Evolutionary conservation across 2,329 filamentous ascomycete genomes (phyloP), one percentile per base, ranked within the genome.

Genomic region (Fusarium sacchari): DNA sequence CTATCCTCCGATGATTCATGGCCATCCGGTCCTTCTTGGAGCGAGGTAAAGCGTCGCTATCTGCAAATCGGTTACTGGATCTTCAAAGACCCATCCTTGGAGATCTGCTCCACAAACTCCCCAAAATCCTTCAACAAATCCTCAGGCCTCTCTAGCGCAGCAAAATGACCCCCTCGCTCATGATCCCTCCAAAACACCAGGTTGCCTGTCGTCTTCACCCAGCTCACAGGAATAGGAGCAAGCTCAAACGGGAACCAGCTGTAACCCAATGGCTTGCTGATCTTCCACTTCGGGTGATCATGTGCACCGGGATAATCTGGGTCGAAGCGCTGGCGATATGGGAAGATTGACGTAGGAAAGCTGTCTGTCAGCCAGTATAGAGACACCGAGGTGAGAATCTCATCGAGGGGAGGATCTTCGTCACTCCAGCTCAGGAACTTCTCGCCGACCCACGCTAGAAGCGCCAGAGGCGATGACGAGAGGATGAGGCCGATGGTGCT

Each of bases 181-280:
- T 68, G 65, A 4, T 30, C 18, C 0, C 47, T 30, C 18, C 34
- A 34, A 2, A 62, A 68, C 1, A 68, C 65, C 0, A 68, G 28
- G 20, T 68, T 68, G 2, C 65, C 64, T 0, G 64, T 49, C 0
- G 47, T 44, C 26, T 28, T 15, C 3, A 30, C 47, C 65, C 65
- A 68, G 5, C 40, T 22, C 12, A 34, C 53, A 10, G 65, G 64
- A 15, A 66, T 59, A 3, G 64, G 64, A 6, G 47, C 65, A 26
- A 68, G n/a, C 5, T 68, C 65, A 6, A 26, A 26, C 5, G 64
- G 65, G 1, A 68, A 55, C 64, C 56, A 68, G n/a, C 64, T 68
- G 1, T 55, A 68, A 1, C 64, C 64, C 32, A 68, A 6, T 3
- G 65, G 65, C 56, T 68, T 68, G 14, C 3, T 24, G 12, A 68